A percentile compares a stretch with the other conserved stretches of the same genome.
These are phyloP conservation scores for Talinum fruticosum DNA, from an alignment of 148 eudicot species.

Conservation along the genomic window DNA sequence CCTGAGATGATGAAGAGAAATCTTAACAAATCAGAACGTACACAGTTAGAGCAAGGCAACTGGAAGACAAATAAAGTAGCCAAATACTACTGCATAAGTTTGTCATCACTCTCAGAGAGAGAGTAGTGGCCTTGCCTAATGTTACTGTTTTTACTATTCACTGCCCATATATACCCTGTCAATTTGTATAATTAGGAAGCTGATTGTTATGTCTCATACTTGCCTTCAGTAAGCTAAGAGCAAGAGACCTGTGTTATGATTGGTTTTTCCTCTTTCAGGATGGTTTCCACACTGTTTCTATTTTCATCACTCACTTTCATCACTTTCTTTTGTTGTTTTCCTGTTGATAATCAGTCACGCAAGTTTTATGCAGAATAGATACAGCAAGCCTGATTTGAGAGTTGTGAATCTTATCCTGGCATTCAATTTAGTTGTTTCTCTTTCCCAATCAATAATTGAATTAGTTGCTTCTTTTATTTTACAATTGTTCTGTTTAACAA, in stretches of 20 bases:
- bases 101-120: background rate
- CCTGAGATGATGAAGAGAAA: background rate
- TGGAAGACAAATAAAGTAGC: background rate
- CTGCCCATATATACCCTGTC: background rate
- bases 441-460: conserved; percentile 3
- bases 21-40: background rate
- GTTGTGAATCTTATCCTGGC: background rate
- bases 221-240: background rate
- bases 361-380: background rate
- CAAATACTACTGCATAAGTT: background rate
- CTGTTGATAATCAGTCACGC: too few relatives aligned
- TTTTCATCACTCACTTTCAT: background rate
- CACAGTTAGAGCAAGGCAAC: background rate
- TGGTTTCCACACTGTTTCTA: background rate
- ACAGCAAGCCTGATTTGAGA: background rate
- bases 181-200: background rate
- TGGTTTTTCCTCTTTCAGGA: background rate
- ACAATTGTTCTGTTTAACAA: conserved; percentile 10
- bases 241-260: background rate
- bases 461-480: conserved; percentile 10
- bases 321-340: background rate
- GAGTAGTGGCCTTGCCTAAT: background rate
- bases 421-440: background rate
- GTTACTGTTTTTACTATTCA: background rate
- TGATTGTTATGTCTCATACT: background rate